Conservation (phyloP, 495 filamentous ascomycete species). For the Aspergillus egyptiacus region DNA sequence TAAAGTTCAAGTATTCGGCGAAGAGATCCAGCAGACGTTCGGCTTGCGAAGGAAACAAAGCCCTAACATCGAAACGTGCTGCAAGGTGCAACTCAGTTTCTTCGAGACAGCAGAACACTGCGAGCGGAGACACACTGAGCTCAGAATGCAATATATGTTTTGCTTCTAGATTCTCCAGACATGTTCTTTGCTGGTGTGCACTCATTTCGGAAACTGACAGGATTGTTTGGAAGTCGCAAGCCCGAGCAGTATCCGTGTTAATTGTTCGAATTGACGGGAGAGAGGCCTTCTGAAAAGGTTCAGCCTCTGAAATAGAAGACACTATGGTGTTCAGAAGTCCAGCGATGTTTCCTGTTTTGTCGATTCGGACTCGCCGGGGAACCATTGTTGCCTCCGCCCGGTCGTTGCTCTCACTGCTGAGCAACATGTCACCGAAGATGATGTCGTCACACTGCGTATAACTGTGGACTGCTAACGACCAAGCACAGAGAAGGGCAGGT, state of each 20-base stretch:
- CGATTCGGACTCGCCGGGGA: constrained; percentile 42
- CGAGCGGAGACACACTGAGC: constrained; percentile 51
- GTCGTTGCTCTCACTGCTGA: constrained; percentile 14
- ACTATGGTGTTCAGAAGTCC: constrained; percentile 35
- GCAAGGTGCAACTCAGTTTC: constrained; percentile 40
- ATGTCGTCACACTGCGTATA: constrained; percentile 42
- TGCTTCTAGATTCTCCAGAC: neutral
- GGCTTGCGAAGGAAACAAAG: constrained; percentile 23
- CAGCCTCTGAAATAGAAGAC: constrained; percentile 36
- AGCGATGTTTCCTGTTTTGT: constrained; percentile 6
- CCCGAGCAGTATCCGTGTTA: constrained; percentile 47
- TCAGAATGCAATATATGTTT: constrained; percentile 26
- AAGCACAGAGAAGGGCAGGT: constrained; percentile 47
- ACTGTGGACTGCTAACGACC: constrained; percentile 43
- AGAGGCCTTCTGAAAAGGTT: constrained; percentile 53
- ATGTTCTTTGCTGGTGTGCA: neutral
- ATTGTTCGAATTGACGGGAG: constrained; percentile 53
- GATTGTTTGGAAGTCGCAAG: constrained; percentile 51
- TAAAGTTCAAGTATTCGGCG: constrained; percentile 13
- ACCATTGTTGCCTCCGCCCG: constrained; percentile 37
- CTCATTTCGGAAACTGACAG: constrained; percentile 32
- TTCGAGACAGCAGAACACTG: constrained; percentile 48
- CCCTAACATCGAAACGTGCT: constrained; percentile 48
- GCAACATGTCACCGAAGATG: constrained; percentile 46
- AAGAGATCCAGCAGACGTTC: constrained; percentile 28